Percentiles rank a stretch among this genome's conserved stretches.
phyloP scores from a whole-genome alignment of 2,329 filamentous ascomycete genomes.

The Paraphaeosphaeria sporulosa region DNA sequence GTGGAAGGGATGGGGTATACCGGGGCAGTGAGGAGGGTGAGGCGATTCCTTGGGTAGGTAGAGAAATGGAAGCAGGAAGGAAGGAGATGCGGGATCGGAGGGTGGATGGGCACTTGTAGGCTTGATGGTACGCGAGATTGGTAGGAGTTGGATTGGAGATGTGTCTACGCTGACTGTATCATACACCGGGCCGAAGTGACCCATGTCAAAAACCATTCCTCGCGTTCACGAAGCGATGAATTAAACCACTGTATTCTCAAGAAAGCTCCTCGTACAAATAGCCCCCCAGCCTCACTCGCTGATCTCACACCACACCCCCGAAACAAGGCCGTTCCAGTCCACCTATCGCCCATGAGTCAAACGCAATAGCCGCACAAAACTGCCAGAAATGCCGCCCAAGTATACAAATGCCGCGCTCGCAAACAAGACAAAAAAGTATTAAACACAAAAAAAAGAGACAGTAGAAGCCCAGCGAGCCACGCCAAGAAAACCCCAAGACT shows the following conservation, averaged over 20 bases:
- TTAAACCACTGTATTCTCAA: not conserved
- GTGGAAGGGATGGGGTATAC: conserved; percentile 42
- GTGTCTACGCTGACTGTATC: not conserved
- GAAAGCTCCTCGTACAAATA: conserved; percentile 1
- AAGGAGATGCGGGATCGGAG: not conserved
- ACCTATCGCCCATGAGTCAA: not conserved
- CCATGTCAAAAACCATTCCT: not conserved
- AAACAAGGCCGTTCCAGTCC: not conserved
- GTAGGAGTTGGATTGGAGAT: not conserved
- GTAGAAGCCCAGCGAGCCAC: not conserved
- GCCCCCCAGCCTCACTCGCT: too few relatives aligned
- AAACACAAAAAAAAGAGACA: not conserved
- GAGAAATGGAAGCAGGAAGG: not conserved
- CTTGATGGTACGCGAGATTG: not conserved
- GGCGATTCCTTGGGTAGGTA: conserved; percentile 35
- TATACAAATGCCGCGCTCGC: conserved; percentile 6
- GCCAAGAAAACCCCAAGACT: not conserved
- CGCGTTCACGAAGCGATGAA: not conserved
- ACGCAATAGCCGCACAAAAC: not conserved
- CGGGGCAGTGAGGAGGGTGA: conserved; percentile 36
- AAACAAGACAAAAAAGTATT: not conserved
- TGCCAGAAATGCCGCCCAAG: conserved; percentile 3
- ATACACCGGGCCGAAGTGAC: too few relatives aligned
- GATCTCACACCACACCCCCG: not conserved
- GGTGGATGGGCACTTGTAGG: not conserved